These are phyloP conservation scores for Psilocybe cyanescens DNA, from an alignment of 768 basidiomycete species.

Conservation along the genomic window DNA sequence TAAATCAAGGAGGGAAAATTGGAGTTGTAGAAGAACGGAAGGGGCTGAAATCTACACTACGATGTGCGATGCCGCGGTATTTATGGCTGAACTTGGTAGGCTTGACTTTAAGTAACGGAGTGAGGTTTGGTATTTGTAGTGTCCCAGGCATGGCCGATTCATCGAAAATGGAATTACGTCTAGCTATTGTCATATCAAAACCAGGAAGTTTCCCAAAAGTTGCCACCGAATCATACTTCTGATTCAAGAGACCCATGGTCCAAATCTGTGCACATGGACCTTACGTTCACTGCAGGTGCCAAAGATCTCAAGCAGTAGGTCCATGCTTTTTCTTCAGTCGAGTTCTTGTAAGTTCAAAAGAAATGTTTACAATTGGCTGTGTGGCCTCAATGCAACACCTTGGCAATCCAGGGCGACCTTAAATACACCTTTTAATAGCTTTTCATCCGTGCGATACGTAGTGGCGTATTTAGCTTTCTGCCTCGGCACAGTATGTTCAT, in stretches of 20 bases:
- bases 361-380: neutral
- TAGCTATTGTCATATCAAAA: constrained; percentile 12
- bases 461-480: constrained; percentile 24
- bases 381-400: neutral
- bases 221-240: neutral
- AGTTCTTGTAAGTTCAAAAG: neutral
- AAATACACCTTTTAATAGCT: neutral
- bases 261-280: neutral
- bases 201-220: constrained; percentile 9
- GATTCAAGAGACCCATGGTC: neutral
- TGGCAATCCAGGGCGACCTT: constrained; percentile 5
- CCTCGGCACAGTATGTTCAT: constrained; percentile 18
- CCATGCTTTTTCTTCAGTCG: neutral
- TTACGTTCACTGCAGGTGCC: neutral
- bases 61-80: too few species aligned
- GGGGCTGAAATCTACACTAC: too few species aligned
- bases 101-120: neutral
- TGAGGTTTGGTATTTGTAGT: constrained; percentile 29
- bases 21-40: too few species aligned
- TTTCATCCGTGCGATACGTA: constrained; percentile 18
- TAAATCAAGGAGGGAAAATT: too few species aligned
- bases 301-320: constrained; percentile 1
- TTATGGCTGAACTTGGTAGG: neutral
- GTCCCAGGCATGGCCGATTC: constrained; percentile 12
- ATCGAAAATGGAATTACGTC: constrained; percentile 2